Percentiles rank a stretch among this genome's conserved stretches.
These are phyloP conservation scores for Suillus variegatus DNA, from an alignment of 768 basidiomycete species.

Conservation along the genomic window DNA sequence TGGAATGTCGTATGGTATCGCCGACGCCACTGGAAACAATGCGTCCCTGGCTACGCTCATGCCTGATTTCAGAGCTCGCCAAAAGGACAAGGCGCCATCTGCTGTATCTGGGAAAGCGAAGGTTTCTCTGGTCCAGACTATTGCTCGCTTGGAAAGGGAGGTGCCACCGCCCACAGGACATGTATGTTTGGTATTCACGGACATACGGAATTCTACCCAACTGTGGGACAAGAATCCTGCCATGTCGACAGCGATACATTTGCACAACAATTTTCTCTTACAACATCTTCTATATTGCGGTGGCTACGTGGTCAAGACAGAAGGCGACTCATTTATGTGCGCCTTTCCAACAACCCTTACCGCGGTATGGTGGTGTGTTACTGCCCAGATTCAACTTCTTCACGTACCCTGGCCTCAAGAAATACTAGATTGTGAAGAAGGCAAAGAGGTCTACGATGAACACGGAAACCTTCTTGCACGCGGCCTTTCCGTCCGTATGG, in stretches of 20 bases:
- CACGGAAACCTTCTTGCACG: slow-evolving; percentile 72
- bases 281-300: slow-evolving; percentile 80
- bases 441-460: slow-evolving; percentile 71
- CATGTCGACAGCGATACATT: slow-evolving; percentile 89
- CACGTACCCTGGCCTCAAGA: slow-evolving; percentile 89
- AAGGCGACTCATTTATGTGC: slow-evolving; percentile 99
- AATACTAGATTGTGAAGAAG: slow-evolving; percentile 90
- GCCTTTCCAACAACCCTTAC: slow-evolving; percentile 90
- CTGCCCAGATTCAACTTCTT: slow-evolving; percentile 81
- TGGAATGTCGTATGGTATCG: slow-evolving; percentile 92
- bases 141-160: slow-evolving; percentile 70
- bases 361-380: slow-evolving; percentile 90
- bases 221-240: slow-evolving; percentile 67
- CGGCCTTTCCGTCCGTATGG: slow-evolving; percentile 97
- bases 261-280: slow-evolving; percentile 73
- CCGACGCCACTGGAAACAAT: slow-evolving; percentile 77
- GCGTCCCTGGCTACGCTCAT: slow-evolving; percentile 85
- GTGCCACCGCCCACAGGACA: slow-evolving; percentile 84
- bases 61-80: slow-evolving; percentile 69
- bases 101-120: slow-evolving; percentile 90
- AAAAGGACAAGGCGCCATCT: slow-evolving; percentile 82
- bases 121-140: slow-evolving; percentile 50
- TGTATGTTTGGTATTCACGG: slow-evolving; percentile 93
- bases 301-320: slow-evolving; percentile 99
- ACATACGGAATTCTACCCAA: slow-evolving; percentile 95